Evolutionary conservation across 108 stramenopile species (phyloP), one percentile per base, ranked within the genome.

Genomic region (Nitzschia inconspicua): DNA sequence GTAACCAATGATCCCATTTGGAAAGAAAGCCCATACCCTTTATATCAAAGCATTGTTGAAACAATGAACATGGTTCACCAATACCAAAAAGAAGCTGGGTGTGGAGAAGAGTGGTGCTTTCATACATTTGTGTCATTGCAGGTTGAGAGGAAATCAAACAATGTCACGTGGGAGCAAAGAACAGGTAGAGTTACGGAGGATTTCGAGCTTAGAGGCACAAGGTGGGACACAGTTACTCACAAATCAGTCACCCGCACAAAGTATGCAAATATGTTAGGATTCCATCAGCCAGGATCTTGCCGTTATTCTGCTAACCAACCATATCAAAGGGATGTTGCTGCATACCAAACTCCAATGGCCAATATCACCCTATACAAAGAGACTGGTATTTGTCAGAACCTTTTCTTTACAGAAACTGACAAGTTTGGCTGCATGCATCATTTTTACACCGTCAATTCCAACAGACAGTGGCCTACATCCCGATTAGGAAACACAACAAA

Each of bases 21-120:
- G n/a, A n/a, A n/a, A n/a, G n/a, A n/a, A n/a, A n/a, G n/a, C n/a
- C n/a, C n/a, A n/a, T 53, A 53, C 16, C 13, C 51, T 8, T 14
- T 7, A 28, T 26, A 24, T 9, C 13, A 14, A 6, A 29, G 51
- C 10, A 40, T 62, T 10, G 30, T 29, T 19, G 27, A 50, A 25
- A 26, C 22, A 8, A 32, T 62, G 30, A 20, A 46, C n/a, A 26
- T 13, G 4, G 24, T 62, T 25, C 42, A 62, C 9, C 10, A 62
- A 18, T 49, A 49, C 27, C 48, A 62, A 14, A 23, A 50, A 30
- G 3, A 50, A 3, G 18, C 8, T 4, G 61, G 48, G 11, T 62
- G 61, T 50, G 61, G 42, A 8, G 48, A 62, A 6, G 18, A 46
- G 4, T 62, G 61, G 61, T 62, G 61, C 22, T 62, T 26, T 51